phyloP scores from a whole-genome alignment of 805 yeast genomes.

The Zygotorulaspora sp. region DNA sequence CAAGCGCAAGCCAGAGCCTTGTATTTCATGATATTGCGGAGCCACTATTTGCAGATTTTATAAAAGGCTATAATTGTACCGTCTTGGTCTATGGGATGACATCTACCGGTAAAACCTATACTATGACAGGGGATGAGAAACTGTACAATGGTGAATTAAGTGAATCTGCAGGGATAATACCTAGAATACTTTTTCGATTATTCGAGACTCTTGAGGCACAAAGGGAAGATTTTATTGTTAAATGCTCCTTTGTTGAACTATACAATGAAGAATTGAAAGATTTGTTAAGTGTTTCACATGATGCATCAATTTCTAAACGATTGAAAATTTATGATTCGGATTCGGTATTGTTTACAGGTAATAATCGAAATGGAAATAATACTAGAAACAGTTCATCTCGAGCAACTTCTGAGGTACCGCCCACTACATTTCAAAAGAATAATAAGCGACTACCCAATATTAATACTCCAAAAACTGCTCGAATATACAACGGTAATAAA shows the following conservation, averaged over 20 bases:
- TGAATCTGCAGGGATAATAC: slow-evolving; percentile 60
- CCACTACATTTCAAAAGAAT: slow-evolving; percentile 13
- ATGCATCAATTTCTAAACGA: slow-evolving; percentile 38
- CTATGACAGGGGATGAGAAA: slow-evolving; percentile 67
- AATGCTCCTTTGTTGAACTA: slow-evolving; percentile 76
- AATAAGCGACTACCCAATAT: slow-evolving; percentile 9
- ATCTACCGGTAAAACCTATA: slow-evolving; percentile 82
- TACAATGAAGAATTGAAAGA: slow-evolving; percentile 85
- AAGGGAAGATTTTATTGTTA: slow-evolving; percentile 55
- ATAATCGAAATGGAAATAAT: slow-evolving; percentile 13
- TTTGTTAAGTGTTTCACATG: slow-evolving; percentile 41
- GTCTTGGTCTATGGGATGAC: slow-evolving; percentile 89
- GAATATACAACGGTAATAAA: slow-evolving; percentile 5
- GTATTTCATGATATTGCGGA: slow-evolving; percentile 65
- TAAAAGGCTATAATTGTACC: slow-evolving; percentile 76
- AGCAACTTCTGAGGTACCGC: slow-evolving; percentile 12
- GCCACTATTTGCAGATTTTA: slow-evolving; percentile 59
- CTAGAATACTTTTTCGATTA: slow-evolving; percentile 52
- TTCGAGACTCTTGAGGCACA: slow-evolving; percentile 47
- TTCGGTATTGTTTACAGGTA: slow-evolving; percentile 6
- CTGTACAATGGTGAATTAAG: slow-evolving; percentile 34
- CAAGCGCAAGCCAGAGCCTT: slow-evolving; percentile 67
- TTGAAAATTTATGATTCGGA: slow-evolving; percentile 49
- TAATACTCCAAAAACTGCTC: slow-evolving; percentile 5
- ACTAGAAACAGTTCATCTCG: slow-evolving; percentile 29